phyloP scores from a whole-genome alignment of 2,329 filamentous ascomycete species.

The Drechslerella dactyloides region DNA sequence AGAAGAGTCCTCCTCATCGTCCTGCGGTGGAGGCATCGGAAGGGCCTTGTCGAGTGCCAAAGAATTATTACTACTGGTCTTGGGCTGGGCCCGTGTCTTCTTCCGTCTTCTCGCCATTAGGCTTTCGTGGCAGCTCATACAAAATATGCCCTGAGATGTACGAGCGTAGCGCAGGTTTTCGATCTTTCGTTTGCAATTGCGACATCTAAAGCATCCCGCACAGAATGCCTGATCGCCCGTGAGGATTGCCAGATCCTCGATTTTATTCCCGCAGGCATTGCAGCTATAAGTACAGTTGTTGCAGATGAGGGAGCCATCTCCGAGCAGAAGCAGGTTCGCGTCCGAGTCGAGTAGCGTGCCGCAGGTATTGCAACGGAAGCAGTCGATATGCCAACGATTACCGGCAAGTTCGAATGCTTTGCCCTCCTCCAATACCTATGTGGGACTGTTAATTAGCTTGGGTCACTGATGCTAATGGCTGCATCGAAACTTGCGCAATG shows the following conservation, averaged over 20 bases:
- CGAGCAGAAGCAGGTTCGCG: slow-evolving; percentile 93
- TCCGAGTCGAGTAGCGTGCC: slow-evolving; percentile 95
- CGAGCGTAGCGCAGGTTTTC: slow-evolving; percentile 97
- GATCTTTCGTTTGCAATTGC: slow-evolving; percentile 98
- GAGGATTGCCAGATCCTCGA: slow-evolving; percentile 94
- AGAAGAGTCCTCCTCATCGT: slow-evolving; percentile 55
- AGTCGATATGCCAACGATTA: slow-evolving; percentile 98
- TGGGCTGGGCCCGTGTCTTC: slow-evolving; percentile 70
- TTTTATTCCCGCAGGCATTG: slow-evolving; percentile 94
- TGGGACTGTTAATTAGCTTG: not conserved
- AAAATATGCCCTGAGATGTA: slow-evolving; percentile 98
- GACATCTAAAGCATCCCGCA: slow-evolving; percentile 92
- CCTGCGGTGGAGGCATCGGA: slow-evolving; percentile 54
- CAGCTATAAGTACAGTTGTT: slow-evolving; percentile 99
- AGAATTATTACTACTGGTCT: slow-evolving; percentile 51
- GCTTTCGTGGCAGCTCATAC: slow-evolving; percentile 98
- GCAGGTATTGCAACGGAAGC: slow-evolving; percentile 97
- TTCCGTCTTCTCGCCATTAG: slow-evolving; percentile 92
- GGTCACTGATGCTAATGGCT: slow-evolving; percentile 15
- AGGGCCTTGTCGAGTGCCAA: slow-evolving; percentile 55
- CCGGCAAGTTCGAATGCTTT: slow-evolving; percentile 97
- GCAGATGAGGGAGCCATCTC: slow-evolving; percentile 96
- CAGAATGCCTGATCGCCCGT: slow-evolving; percentile 98
- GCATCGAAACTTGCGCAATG: slow-evolving; percentile 50
- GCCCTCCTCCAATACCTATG: slow-evolving; percentile 93